Percentiles rank a stretch among this genome's conserved stretches.
Evolutionary conservation across 495 filamentous ascomycete genomes (phyloP).

Genomic region (Usnea hakonensis): DNA sequence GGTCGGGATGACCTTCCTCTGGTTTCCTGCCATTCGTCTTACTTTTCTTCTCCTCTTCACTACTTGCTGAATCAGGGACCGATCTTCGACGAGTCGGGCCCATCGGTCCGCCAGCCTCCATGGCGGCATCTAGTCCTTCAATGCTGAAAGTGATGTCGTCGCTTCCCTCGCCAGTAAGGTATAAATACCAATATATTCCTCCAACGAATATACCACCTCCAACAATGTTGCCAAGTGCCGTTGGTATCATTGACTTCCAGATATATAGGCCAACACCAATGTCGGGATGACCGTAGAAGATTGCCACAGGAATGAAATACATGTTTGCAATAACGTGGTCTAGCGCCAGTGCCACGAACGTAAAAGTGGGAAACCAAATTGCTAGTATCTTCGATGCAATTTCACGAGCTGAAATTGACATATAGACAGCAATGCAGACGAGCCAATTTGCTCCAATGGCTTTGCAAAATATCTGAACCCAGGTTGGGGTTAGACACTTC

Average conservation of each 20-base stretch:
- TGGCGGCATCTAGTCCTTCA: conserved; percentile 15
- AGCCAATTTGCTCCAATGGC: conserved; percentile 60
- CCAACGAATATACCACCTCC: conserved; percentile 42
- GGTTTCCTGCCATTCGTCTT: conserved; percentile 5
- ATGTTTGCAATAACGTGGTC: conserved; percentile 61
- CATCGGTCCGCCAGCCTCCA: conserved; percentile 20
- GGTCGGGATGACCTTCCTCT: background rate
- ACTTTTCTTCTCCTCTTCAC: background rate
- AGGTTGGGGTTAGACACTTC: conserved; percentile 50
- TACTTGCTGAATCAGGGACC: background rate
- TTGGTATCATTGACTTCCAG: conserved; percentile 58
- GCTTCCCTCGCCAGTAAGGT: conserved; percentile 15
- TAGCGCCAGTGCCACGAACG: conserved; percentile 50
- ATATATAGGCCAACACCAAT: conserved; percentile 51
- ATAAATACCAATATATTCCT: conserved; percentile 20
- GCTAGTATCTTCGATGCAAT: conserved; percentile 48
- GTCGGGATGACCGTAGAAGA: conserved; percentile 44
- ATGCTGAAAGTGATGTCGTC: conserved; percentile 15
- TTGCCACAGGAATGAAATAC: conserved; percentile 53
- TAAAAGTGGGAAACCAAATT: conserved; percentile 59
- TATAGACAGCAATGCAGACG: conserved; percentile 52
- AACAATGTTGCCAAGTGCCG: conserved; percentile 51
- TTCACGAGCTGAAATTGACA: conserved; percentile 49
- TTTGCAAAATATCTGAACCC: conserved; percentile 53
- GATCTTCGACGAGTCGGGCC: background rate